phyloP scores from a whole-genome alignment of 2,329 filamentous ascomycete species.

The Exserohilum rostratum region DNA sequence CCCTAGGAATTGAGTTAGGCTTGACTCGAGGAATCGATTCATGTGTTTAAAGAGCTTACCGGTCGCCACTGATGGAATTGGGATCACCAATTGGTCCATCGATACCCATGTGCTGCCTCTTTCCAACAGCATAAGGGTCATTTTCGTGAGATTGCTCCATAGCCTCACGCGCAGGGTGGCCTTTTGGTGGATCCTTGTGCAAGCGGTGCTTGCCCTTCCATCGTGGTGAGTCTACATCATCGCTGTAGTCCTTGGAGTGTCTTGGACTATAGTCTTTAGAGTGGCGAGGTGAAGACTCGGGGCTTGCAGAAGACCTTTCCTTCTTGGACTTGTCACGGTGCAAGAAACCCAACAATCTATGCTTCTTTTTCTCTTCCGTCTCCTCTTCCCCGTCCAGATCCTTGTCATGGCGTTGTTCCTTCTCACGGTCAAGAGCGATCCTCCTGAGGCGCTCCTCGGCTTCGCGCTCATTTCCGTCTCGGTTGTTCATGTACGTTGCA shows the following conservation, averaged over 20 bases:
- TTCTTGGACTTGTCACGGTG: constrained; percentile 52
- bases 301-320: constrained; percentile 23
- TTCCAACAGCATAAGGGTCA: constrained; percentile 18
- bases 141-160: constrained; percentile 26
- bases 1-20: constrained; percentile 17
- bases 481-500: constrained; percentile 37
- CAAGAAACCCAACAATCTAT: constrained; percentile 48
- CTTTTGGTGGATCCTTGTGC: constrained; percentile 51
- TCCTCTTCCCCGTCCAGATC: constrained; percentile 29
- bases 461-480: constrained; percentile 39
- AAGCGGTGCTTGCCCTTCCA: constrained; percentile 45
- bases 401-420: constrained; percentile 23
- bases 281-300: constrained; percentile 24
- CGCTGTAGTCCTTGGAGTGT: constrained; percentile 33
- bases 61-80: constrained; percentile 33
- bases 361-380: constrained; percentile 46
- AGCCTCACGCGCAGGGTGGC: constrained; percentile 40
- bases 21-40: background rate
- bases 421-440: constrained; percentile 21
- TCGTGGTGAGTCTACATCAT: constrained; percentile 20
- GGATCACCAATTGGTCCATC: constrained; percentile 40
- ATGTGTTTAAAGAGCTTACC: constrained; percentile 26
- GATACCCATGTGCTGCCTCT: constrained; percentile 36
- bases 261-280: constrained; percentile 27
- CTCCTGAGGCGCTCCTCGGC: constrained; percentile 34